Conservation (phyloP, 805 yeast species). For the Wickerhamiella sergipiensis region DNA sequence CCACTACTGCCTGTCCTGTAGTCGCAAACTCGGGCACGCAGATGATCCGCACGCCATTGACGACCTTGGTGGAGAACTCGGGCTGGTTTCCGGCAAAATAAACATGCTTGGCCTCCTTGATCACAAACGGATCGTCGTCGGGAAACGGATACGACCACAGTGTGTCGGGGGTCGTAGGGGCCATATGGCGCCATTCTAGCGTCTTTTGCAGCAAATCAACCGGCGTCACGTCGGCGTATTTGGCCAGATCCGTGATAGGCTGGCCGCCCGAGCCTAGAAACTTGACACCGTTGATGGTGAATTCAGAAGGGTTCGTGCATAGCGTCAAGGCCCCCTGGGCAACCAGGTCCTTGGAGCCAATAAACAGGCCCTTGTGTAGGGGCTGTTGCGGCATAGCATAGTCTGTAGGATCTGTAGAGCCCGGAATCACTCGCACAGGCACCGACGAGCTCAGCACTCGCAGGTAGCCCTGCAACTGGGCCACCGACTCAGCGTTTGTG, state of each 20-base stretch:
- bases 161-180: conserved; percentile 96
- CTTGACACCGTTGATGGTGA: conserved; percentile 41
- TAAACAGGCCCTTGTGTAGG: conserved; percentile 63
- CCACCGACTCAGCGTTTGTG: conserved; percentile 11
- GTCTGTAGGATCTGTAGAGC: conserved; percentile 62
- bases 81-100: conserved; percentile 81
- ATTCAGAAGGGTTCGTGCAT: conserved; percentile 48
- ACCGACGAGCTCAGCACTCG: conserved; percentile 41
- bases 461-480: conserved; percentile 41
- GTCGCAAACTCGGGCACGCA: conserved; percentile 57
- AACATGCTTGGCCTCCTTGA: conserved; percentile 65
- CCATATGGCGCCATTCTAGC: conserved; percentile 69
- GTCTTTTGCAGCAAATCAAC: conserved; percentile 51
- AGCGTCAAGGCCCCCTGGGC: conserved; percentile 29
- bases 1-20: conserved; percentile 50
- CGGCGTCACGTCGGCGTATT: conserved; percentile 35
- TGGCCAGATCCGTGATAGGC: conserved; percentile 61
- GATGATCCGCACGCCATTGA: conserved; percentile 35
- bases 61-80: conserved; percentile 28
- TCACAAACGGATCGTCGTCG: conserved; percentile 68
- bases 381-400: conserved; percentile 79
- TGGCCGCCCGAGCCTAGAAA: conserved; percentile 75
- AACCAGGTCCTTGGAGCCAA: conserved; percentile 31
- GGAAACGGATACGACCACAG: conserved; percentile 77
- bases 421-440: conserved; percentile 74